Evolutionary conservation across 495 filamentous ascomycete genomes (phyloP), one percentile per base, ranked within the genome.

Genomic region (Neurospora sp.): DNA sequence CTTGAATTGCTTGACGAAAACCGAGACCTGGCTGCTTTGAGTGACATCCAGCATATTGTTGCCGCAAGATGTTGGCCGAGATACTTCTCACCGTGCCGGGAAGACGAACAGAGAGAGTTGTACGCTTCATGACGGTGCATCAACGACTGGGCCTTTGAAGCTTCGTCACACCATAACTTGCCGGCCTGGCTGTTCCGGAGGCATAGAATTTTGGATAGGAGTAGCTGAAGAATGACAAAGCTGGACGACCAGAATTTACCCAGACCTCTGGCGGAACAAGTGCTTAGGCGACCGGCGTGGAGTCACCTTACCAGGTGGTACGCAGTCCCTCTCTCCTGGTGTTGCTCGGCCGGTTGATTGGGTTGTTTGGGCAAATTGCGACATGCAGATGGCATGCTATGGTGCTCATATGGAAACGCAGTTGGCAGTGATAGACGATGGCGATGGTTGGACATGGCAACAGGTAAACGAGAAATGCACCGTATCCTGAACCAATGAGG

Each of bases 321-420:
- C 53, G 6, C 53, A 65, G 14, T 65, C 14, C 14, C 53, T 65
- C 27, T 65, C 7, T 65, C 6, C 5, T 18, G 22, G 27, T 65
- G 53, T 65, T 37, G 22, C 27, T 65, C 53, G 53, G 53, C 38
- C 39, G 69, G 61, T 53, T 73, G 73, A 73, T 76, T 76, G 77
- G 75, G 74, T 70, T 72, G 71, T 41, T 59, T 47, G 71, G 72
- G 72, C 74, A 73, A 73, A 77, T 79, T 76, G 72, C 71, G 73
- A 74, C 73, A 76, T 75, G 73, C 76, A 73, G 53, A 16, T 65
- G 31, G 27, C 53, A 65, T 65, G 12, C 3, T 65, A 35, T 65
- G 31, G 27, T 37, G 53, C 27, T 65, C 14, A 65, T 65, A 61
- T 61, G 53, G 14, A 18, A 65, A 16, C 27, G 6, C 53, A 65